phyloP scores from a whole-genome alignment of 2,329 filamentous ascomycete genomes.

The Albifimbria verrucaria region DNA sequence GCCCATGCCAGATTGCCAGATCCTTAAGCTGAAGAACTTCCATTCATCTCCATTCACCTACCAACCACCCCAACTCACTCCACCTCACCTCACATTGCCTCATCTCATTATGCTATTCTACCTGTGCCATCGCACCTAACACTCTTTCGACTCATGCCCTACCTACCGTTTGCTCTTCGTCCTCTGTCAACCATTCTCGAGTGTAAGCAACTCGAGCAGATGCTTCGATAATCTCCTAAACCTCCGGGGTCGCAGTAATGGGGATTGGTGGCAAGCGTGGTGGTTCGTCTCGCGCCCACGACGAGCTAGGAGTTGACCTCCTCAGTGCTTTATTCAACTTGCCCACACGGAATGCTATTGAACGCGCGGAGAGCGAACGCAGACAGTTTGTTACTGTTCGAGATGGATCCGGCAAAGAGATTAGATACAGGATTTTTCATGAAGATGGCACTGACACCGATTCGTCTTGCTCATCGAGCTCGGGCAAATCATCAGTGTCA shows the following conservation, averaged over 20 bases:
- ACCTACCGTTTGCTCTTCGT: too few relatives aligned
- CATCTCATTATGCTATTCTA: background rate
- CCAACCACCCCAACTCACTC: background rate
- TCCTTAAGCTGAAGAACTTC: background rate
- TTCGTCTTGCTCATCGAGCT: too few relatives aligned
- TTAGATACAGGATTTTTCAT: background rate
- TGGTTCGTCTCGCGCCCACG: constrained; percentile 8
- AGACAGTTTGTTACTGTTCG: background rate
- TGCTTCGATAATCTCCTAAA: background rate
- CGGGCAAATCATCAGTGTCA: too few relatives aligned
- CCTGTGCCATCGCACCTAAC: constrained; percentile 2
- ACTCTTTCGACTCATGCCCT: too few relatives aligned
- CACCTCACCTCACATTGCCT: background rate
- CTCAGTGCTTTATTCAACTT: constrained; percentile 23
- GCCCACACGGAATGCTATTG: constrained; percentile 6
- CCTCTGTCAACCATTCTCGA: too few relatives aligned
- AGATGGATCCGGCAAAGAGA: background rate
- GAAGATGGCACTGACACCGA: background rate
- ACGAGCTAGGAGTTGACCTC: constrained; percentile 20
- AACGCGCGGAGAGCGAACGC: background rate
- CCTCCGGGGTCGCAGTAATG: background rate
- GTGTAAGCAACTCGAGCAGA: too few relatives aligned
- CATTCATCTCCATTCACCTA: background rate
- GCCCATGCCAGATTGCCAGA: too few relatives aligned
- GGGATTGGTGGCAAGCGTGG: constrained; percentile 18